phyloP scores from a whole-genome alignment of 495 filamentous ascomycete species.

The Lentithecium fluviatile region DNA sequence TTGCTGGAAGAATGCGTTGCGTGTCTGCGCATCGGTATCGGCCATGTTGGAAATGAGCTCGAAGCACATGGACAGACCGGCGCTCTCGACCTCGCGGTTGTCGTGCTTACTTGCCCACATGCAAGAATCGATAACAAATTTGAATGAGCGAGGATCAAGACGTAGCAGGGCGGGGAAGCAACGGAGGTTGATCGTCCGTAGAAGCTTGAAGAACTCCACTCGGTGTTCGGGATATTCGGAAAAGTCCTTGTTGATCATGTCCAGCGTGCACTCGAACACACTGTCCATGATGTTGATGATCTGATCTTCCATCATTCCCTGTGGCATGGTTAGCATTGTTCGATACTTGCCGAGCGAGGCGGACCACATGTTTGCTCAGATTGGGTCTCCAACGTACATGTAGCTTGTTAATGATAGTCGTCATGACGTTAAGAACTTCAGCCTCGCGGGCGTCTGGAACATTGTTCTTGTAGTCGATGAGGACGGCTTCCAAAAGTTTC shows the following conservation, averaged over 20 bases:
- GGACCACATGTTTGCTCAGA: conserved; percentile 47
- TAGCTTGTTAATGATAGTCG: conserved; percentile 91
- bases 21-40: conserved; percentile 80
- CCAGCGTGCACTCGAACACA: conserved; percentile 95
- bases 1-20: conserved; percentile 93
- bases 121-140: conserved; percentile 98
- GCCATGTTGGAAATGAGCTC: conserved; percentile 97
- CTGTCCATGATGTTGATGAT: conserved; percentile 97
- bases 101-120: conserved; percentile 99
- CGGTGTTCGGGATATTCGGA: conserved; percentile 98
- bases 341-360: conserved; percentile 20
- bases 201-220: conserved; percentile 96
- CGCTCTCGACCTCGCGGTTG: conserved; percentile 95
- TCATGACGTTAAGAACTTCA: conserved; percentile 96
- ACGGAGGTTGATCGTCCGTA: conserved; percentile 91
- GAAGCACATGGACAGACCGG: conserved; percentile 98
- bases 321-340: conserved; percentile 41
- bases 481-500: conserved; percentile 90
- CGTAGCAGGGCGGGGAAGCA: conserved; percentile 93
- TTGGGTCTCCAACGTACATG: conserved; percentile 68
- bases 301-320: conserved; percentile 96
- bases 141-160: conserved; percentile 93
- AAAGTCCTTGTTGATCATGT: conserved; percentile 99
- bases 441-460: conserved; percentile 95
- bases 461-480: conserved; percentile 95